Conservation (phyloP, 1,284 basidiomycete species). For the Ustilago hordei region DNA sequence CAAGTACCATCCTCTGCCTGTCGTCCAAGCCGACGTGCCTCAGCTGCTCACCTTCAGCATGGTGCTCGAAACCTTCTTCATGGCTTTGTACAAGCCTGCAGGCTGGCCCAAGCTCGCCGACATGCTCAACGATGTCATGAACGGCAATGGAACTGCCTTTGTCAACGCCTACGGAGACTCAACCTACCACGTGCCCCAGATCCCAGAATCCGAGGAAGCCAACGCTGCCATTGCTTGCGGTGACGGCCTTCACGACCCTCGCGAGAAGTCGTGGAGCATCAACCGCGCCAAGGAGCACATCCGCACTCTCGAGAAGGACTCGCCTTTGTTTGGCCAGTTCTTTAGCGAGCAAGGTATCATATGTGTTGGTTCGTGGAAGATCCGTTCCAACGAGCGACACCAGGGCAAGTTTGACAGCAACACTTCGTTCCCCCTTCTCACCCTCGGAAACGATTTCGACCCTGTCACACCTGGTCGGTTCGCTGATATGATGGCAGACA, state of each 20-base stretch:
- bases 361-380: constrained; percentile 43
- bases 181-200: constrained; percentile 24
- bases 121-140: constrained; percentile 42
- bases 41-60: constrained; percentile 49
- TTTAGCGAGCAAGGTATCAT: constrained; percentile 32
- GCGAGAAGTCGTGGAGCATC: constrained; percentile 32
- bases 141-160: constrained; percentile 45
- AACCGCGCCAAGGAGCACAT: constrained; percentile 33
- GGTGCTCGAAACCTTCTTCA: constrained; percentile 41
- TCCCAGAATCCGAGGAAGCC: constrained; percentile 34
- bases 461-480: constrained; percentile 53
- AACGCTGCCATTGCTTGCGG: constrained; percentile 47
- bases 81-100: constrained; percentile 41
- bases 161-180: constrained; percentile 43
- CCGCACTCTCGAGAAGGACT: constrained; percentile 33
- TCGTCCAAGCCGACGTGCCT: constrained; percentile 37
- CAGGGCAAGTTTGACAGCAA: constrained; percentile 46
- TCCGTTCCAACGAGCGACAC: constrained; percentile 50
- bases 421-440: constrained; percentile 50
- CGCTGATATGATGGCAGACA: constrained; percentile 49
- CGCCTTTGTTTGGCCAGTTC: constrained; percentile 46
- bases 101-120: constrained; percentile 45
- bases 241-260: constrained; percentile 30
- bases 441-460: constrained; percentile 55
- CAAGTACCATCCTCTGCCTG: constrained; percentile 42